Evolutionary conservation across 2,329 filamentous ascomycete species (phyloP).

Genomic region (Trichoderma koningiopsis): DNA sequence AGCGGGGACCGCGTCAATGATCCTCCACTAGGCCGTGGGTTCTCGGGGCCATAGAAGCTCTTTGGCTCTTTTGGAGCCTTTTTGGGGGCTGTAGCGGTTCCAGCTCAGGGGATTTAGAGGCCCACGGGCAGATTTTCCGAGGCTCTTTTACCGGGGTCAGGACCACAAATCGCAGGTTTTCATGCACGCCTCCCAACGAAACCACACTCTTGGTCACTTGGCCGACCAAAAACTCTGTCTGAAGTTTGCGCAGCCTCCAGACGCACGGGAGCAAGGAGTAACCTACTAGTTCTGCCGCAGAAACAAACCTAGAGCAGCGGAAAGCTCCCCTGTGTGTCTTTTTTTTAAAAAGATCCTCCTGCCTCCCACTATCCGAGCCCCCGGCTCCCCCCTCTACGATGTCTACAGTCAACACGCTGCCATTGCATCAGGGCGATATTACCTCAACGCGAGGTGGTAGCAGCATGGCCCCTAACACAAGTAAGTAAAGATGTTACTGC

Average conservation of each 20-base stretch:
- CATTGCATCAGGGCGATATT: constrained; percentile 37
- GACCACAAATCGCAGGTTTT: constrained; percentile 20
- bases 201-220: constrained; percentile 25
- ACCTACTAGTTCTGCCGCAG: constrained; percentile 20
- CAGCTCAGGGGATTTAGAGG: constrained; percentile 25
- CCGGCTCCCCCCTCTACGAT: constrained; percentile 32
- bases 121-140: constrained; percentile 26
- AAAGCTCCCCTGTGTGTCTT: constrained; percentile 1
- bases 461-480: constrained; percentile 41
- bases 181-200: constrained; percentile 28
- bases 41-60: constrained; percentile 8
- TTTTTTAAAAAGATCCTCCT: constrained; percentile 18
- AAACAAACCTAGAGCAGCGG: constrained; percentile 11
- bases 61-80: constrained; percentile 6
- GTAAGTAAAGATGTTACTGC: constrained; percentile 31
- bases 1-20: constrained; percentile 13
- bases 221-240: constrained; percentile 18
- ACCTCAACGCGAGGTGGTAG: constrained; percentile 32
- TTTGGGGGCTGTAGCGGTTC: constrained; percentile 22
- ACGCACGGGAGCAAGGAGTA: constrained; percentile 24
- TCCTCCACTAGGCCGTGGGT: constrained; percentile 2
- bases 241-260: constrained; percentile 25
- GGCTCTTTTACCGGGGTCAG: constrained; percentile 24
- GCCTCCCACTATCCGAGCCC: constrained; percentile 10
- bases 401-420: constrained; percentile 37